Evolutionary conservation across 2,329 filamentous ascomycete species (phyloP).

Genomic region (Teratosphaeria destructans): DNA sequence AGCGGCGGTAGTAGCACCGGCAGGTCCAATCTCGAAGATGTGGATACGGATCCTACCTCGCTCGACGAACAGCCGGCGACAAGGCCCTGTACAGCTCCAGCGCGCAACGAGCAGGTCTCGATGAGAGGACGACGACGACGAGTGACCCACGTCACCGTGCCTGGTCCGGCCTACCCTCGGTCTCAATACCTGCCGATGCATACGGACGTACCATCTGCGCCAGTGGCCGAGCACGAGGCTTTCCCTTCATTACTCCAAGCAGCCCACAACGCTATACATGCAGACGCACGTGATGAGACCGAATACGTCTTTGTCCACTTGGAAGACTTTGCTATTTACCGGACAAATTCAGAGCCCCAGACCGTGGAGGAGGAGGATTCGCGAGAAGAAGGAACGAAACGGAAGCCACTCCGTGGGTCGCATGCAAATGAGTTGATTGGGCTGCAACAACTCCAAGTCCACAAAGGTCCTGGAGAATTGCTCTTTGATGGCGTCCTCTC

Average conservation of each 20-base stretch:
- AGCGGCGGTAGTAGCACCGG: not conserved
- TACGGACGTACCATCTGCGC: not conserved
- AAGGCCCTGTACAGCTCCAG: not conserved
- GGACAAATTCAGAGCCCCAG: not conserved
- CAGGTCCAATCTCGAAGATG: not conserved
- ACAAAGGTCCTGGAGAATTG: conserved; percentile 20
- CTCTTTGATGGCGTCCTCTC: conserved; percentile 53
- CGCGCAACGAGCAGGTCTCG: not conserved
- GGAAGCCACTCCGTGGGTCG: not conserved
- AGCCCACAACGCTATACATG: not conserved
- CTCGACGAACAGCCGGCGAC: not conserved
- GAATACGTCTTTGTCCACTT: conserved; percentile 7
- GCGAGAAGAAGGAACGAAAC: not conserved
- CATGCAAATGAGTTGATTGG: conserved; percentile 44
- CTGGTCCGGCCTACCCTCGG: conserved; percentile 2
- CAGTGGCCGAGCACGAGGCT: not conserved
- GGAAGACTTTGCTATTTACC: conserved; percentile 14
- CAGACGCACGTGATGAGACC: not conserved
- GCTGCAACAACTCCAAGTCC: conserved; percentile 43
- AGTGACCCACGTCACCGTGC: not conserved
- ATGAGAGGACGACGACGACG: not conserved
- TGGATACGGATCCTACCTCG: not conserved
- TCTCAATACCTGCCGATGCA: conserved; percentile 3
- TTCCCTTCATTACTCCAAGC: not conserved
- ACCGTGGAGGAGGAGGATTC: not conserved